These are phyloP conservation scores for Bassia scoparia DNA, from an alignment of 148 eudicot species.

Conservation along the genomic window DNA sequence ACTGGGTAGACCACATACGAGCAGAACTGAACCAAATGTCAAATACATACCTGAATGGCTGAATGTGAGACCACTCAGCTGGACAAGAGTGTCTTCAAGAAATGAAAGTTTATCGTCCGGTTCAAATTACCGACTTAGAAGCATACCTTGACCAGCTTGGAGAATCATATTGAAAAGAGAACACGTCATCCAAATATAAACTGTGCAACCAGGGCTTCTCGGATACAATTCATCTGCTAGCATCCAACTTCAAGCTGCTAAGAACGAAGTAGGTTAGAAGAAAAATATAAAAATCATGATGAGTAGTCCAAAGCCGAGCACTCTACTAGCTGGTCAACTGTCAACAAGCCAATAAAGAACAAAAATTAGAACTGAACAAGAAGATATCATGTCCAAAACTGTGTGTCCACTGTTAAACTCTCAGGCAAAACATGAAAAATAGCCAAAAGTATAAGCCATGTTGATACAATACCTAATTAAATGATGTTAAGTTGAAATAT, in stretches of 20 bases:
- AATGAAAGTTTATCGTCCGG: constrained; percentile 8
- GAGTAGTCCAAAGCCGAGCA: constrained; percentile 39
- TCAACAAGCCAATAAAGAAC: constrained; percentile 35
- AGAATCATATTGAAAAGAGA: constrained; percentile 10
- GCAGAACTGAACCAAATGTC: constrained; percentile 18
- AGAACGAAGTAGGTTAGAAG: constrained; percentile 45
- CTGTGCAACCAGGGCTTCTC: constrained; percentile 25
- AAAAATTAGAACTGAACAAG: constrained; percentile 32
- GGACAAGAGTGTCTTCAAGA: constrained; percentile 1
- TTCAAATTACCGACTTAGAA: constrained; percentile 5
- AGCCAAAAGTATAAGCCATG: constrained; percentile 15
- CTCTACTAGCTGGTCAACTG: constrained; percentile 42
- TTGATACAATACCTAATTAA: constrained; percentile 28
- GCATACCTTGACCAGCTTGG: constrained; percentile 29
- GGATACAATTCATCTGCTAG: constrained; percentile 31
- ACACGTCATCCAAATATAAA: constrained; percentile 21
- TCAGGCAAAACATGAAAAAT: constrained; percentile 28
- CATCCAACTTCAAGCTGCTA: constrained; percentile 48
- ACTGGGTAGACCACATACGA: constrained; percentile 5
- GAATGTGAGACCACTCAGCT: constrained; percentile 10
- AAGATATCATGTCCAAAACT: constrained; percentile 25
- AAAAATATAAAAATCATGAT: constrained; percentile 33
- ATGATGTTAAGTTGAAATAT: constrained; percentile 19
- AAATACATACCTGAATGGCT: constrained; percentile 30
- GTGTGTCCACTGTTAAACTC: constrained; percentile 25